Conservation (phyloP, 2,329 filamentous ascomycete genomes). For the Aspergillus ustus region DNA sequence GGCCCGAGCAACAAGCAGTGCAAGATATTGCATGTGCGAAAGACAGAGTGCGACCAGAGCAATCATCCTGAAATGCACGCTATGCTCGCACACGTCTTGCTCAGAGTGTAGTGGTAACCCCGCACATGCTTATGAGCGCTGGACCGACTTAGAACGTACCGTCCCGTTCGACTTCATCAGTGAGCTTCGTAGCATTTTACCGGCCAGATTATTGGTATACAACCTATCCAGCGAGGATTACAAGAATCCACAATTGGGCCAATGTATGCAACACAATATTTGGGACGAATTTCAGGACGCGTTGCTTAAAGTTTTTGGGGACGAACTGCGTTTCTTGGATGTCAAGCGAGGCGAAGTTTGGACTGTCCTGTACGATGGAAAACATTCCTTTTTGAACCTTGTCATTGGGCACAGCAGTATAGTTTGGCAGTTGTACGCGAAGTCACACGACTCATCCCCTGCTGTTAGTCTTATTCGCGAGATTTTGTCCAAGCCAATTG, state of each 20-base stretch:
- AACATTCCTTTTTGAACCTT: slow-evolving; percentile 30
- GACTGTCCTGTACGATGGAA: slow-evolving; percentile 37
- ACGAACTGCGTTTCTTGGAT: slow-evolving; percentile 36
- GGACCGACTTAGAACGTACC: slow-evolving; percentile 34
- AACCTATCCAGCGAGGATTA: slow-evolving; percentile 35
- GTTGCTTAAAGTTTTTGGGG: slow-evolving; percentile 31
- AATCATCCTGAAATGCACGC: slow-evolving; percentile 52
- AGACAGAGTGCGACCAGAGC: slow-evolving; percentile 46
- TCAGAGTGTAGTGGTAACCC: slow-evolving; percentile 60
- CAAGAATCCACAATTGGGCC: slow-evolving; percentile 21
- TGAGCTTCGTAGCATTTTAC: slow-evolving; percentile 48
- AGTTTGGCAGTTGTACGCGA: slow-evolving; percentile 56
- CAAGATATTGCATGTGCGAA: slow-evolving; percentile 63
- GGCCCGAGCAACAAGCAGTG: slow-evolving; percentile 37
- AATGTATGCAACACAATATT: slow-evolving; percentile 20
- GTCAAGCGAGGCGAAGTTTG: slow-evolving; percentile 37
- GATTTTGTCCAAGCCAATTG: slow-evolving; percentile 52
- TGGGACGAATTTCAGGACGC: slow-evolving; percentile 42
- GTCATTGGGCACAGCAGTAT: slow-evolving; percentile 31
- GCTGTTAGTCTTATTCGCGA: slow-evolving; percentile 47
- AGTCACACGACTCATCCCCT: slow-evolving; percentile 43
- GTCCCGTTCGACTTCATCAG: slow-evolving; percentile 51
- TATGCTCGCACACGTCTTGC: slow-evolving; percentile 62
- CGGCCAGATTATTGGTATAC: slow-evolving; percentile 45
- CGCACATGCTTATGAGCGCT: slow-evolving; percentile 48